Evolutionary conservation across 2,329 filamentous ascomycete genomes (phyloP).

Genomic region (Penicillium crustosum): DNA sequence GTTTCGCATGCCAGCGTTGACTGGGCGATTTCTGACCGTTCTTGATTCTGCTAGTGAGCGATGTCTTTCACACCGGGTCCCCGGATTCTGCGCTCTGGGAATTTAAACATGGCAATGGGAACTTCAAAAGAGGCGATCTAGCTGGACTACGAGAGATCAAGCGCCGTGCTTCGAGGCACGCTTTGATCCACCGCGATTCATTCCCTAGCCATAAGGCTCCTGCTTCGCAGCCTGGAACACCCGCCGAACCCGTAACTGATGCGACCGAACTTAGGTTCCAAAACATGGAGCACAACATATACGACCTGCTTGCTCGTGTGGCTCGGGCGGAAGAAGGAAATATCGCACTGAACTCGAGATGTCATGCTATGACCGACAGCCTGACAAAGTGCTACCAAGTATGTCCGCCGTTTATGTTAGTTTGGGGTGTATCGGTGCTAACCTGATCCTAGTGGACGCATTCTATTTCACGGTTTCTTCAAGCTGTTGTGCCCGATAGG

Average conservation of each 20-base stretch:
- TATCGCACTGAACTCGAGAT: slow-evolving; percentile 74
- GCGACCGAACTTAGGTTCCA: slow-evolving; percentile 72
- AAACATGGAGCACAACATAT: slow-evolving; percentile 76
- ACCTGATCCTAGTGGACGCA: slow-evolving; percentile 66
- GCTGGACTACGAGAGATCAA: slow-evolving; percentile 93
- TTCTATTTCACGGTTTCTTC: slow-evolving; percentile 74
- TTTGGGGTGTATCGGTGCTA: slow-evolving; percentile 9
- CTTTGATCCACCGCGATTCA: slow-evolving; percentile 86
- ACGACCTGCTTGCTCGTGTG: slow-evolving; percentile 74
- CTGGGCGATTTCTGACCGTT: slow-evolving; percentile 9
- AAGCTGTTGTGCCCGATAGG: slow-evolving; percentile 69
- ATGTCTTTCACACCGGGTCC: slow-evolving; percentile 93
- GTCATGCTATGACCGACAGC: slow-evolving; percentile 78
- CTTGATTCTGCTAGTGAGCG: slow-evolving; percentile 68
- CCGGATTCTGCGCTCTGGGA: slow-evolving; percentile 96
- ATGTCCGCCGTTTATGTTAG: slow-evolving; percentile 26
- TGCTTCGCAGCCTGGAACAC: slow-evolving; percentile 77
- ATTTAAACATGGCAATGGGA: slow-evolving; percentile 97
- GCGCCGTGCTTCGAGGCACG: slow-evolving; percentile 86
- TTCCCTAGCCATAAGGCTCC: slow-evolving; percentile 76
- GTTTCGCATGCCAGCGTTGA: neutral
- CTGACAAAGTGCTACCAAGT: slow-evolving; percentile 71
- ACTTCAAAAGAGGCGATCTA: slow-evolving; percentile 92
- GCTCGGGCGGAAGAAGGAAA: slow-evolving; percentile 81
- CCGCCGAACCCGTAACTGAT: slow-evolving; percentile 78